Evolutionary conservation across 208 protist species (phyloP).

Genomic region (Trypanosoma cruzi): DNA sequence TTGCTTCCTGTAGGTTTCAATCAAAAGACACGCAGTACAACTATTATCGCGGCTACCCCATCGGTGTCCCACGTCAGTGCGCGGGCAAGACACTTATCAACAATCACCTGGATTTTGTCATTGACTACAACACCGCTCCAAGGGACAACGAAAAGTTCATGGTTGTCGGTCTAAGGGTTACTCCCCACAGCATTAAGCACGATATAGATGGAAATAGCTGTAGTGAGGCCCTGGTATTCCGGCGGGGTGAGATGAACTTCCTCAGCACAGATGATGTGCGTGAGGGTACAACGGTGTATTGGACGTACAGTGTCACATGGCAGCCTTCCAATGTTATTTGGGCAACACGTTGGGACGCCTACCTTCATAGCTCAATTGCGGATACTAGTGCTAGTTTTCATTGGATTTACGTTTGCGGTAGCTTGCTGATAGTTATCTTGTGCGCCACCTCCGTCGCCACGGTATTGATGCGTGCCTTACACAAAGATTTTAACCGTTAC

Average conservation of each 20-base stretch:
- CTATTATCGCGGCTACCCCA: conserved; percentile 67
- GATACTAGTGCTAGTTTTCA: conserved; percentile 77
- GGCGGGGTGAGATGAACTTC: background rate
- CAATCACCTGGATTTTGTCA: conserved; percentile 81
- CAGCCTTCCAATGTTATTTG: conserved; percentile 79
- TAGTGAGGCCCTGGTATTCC: background rate
- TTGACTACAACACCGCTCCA: conserved; percentile 65
- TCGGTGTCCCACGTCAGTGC: conserved; percentile 58
- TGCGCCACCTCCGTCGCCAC: conserved; percentile 91
- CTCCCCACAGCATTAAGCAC: conserved; percentile 48
- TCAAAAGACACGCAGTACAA: conserved; percentile 30
- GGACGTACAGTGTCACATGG: conserved; percentile 92
- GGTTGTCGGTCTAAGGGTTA: conserved; percentile 71
- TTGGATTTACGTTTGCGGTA: conserved; percentile 96
- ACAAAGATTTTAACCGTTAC: conserved; percentile 96
- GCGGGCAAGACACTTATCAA: conserved; percentile 51
- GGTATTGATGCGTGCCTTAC: conserved; percentile 96
- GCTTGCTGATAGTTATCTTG: conserved; percentile 94
- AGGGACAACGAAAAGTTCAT: conserved; percentile 41
- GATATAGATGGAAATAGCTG: conserved; percentile 25
- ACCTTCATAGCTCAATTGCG: conserved; percentile 86
- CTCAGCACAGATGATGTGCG: conserved; percentile 42
- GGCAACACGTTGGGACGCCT: conserved; percentile 97
- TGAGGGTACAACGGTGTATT: conserved; percentile 39
- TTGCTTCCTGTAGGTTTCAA: conserved; percentile 16